Evolutionary conservation across 1,284 basidiomycete species (phyloP).

Genomic region (Trichosporon ovoides): DNA sequence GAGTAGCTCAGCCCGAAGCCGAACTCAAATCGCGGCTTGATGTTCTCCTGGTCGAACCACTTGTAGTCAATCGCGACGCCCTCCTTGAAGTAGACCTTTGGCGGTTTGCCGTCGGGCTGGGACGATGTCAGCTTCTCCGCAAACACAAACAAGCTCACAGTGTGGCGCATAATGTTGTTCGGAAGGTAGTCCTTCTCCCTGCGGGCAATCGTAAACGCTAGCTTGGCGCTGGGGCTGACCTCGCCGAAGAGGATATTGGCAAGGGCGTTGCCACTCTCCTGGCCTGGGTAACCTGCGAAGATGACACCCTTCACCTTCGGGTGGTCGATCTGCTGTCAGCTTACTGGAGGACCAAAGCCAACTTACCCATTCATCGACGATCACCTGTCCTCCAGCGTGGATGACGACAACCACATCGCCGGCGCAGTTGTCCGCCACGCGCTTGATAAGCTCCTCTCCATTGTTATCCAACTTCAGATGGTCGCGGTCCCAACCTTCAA

Average conservation of each 20-base stretch:
- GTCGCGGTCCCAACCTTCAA: conserved; percentile 48
- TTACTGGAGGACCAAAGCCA: conserved; percentile 8
- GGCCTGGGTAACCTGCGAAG: conserved; percentile 70
- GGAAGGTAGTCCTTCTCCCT: conserved; percentile 47
- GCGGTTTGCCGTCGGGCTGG: conserved; percentile 15
- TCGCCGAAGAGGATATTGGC: conserved; percentile 72
- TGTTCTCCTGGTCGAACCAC: conserved; percentile 50
- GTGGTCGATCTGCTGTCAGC: conserved; percentile 42
- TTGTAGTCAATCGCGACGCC: conserved; percentile 50
- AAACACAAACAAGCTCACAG: conserved; percentile 26
- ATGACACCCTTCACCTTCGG: conserved; percentile 62
- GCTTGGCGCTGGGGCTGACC: conserved; percentile 65
- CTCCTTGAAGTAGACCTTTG: conserved; percentile 42
- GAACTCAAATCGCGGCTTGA: conserved; percentile 51
- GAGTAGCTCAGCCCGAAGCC: conserved; percentile 52
- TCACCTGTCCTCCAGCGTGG: conserved; percentile 54
- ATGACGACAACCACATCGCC: conserved; percentile 73
- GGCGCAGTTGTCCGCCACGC: conserved; percentile 60
- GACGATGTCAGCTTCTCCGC: conserved; percentile 9
- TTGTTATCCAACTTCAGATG: conserved; percentile 43
- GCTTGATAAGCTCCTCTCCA: conserved; percentile 62
- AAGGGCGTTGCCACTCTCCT: conserved; percentile 60
- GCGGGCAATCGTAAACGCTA: conserved; percentile 53
- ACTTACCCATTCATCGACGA: conserved; percentile 39
- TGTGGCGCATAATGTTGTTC: conserved; percentile 40